These are phyloP conservation scores for Pythium folliculosum DNA, from an alignment of 352 stramenopile genomes.

Conservation along the genomic window DNA sequence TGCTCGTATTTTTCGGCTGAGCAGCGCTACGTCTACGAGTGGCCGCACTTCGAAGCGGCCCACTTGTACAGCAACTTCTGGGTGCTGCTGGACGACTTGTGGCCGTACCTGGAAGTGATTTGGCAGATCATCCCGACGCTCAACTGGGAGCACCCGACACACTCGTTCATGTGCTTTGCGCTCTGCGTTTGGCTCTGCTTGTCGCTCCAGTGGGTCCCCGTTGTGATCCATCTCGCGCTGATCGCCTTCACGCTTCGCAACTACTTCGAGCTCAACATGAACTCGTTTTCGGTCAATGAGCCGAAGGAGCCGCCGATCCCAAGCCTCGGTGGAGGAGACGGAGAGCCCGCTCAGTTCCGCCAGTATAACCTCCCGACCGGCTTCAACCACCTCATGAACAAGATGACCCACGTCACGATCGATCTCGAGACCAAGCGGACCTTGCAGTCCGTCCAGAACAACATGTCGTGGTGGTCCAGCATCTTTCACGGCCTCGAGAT, in stretches of 20 bases:
- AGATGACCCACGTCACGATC: constrained; percentile 88
- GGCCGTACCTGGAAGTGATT: constrained; percentile 83
- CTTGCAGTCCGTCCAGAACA: constrained; percentile 86
- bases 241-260: constrained; percentile 84
- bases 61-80: constrained; percentile 88
- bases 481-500: constrained; percentile 85
- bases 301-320: constrained; percentile 39
- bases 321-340: constrained; percentile 31
- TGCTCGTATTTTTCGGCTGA: constrained; percentile 80
- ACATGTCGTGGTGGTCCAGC: constrained; percentile 87
- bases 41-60: constrained; percentile 80
- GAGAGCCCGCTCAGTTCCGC: constrained; percentile 56
- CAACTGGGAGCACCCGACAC: constrained; percentile 84
- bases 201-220: constrained; percentile 79
- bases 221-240: constrained; percentile 75
- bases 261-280: constrained; percentile 85
- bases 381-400: constrained; percentile 90
- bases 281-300: constrained; percentile 67
- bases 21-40: constrained; percentile 75
- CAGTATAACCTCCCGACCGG: constrained; percentile 81
- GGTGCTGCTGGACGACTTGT: constrained; percentile 81
- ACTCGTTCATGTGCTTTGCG: constrained; percentile 86
- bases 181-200: constrained; percentile 83
- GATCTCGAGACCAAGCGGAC: constrained; percentile 82
- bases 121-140: constrained; percentile 84